Base-by-base conservation (phyloP, 768 basidiomycete species). In the Gloeopeniophorella convolvens region DNA sequence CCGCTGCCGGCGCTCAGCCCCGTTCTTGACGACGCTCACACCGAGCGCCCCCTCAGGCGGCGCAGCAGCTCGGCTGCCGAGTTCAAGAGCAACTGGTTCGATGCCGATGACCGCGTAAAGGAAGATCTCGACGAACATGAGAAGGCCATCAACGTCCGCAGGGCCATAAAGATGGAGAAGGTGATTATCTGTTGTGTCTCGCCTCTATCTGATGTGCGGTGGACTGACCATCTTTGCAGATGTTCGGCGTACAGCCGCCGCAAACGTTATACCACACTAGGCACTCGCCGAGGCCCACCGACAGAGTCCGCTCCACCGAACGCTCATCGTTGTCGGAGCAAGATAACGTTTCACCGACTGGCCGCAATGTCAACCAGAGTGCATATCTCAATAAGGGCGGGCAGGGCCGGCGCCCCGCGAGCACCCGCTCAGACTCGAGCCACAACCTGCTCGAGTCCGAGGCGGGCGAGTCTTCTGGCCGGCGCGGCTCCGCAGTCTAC, bases 81-180 rank as follows among this genome's bases (percentile, higher is more conserved):
- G 24, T 64, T 74, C 39, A 65, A 72, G 26, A 62, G 69, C n/a
- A 63, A 66, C 3, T 80, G 78, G 79, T 67, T 68, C 10, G 77
- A 78, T 42, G 73, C 77, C 28, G 63, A 77, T 32, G 85, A 87
- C 54, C 72, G 84, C 27, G 64, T 81, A 35, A 85, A 78, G 65
- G 83, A 80, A 62, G 83, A 86, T 51, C 72, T 91, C 41, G 75
- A 80, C 59, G 79, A 79, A 24, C 73, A 69, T 56, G 87, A 90
- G 63, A 89, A 88, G 69, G 83, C 84, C 12, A 76, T 84, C 61
- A 86, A 85, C 60, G 87, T 92, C 39, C 75, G 81, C 42, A 70
- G 89, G 43, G 88, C 87, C 32, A 74, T 82, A 62, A 92, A 91
- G 68, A 90, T 92, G 87, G 87, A 90, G 67, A 84, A 85, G 79